Percentiles rank a stretch among this genome's conserved stretches.
phyloP scores from a whole-genome alignment of 768 basidiomycete species.

The Suillus variegatus region DNA sequence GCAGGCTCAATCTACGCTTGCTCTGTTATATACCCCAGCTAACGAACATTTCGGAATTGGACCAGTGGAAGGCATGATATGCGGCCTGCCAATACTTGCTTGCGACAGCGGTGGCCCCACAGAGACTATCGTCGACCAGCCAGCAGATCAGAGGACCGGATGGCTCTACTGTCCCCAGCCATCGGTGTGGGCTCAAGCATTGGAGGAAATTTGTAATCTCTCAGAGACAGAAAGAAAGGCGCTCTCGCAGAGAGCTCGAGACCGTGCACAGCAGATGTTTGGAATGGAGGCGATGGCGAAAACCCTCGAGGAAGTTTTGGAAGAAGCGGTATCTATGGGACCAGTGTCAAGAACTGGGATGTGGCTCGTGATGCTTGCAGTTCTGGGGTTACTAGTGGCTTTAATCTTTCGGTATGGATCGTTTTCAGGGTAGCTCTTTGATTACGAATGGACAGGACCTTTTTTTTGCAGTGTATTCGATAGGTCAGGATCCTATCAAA shows the following conservation, averaged over 20 bases:
- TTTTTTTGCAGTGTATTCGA: background rate
- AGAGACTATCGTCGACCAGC: conserved; percentile 69
- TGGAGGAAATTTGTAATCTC: conserved; percentile 60
- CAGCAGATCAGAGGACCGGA: conserved; percentile 60
- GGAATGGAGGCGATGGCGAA: conserved; percentile 75
- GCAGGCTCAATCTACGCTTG: conserved; percentile 60
- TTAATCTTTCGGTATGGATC: conserved; percentile 21
- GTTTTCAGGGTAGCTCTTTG: conserved; percentile 13
- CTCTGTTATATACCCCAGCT: conserved; percentile 87
- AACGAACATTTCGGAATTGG: conserved; percentile 99
- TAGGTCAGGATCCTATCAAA: conserved; percentile 14
- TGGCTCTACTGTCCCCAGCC: conserved; percentile 69
- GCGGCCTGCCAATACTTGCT: conserved; percentile 87
- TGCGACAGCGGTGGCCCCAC: conserved; percentile 88
- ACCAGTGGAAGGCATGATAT: conserved; percentile 93
- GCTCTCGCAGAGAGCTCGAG: conserved; percentile 56
- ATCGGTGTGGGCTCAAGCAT: conserved; percentile 67
- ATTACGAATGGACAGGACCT: background rate
- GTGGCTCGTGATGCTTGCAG: conserved; percentile 10
- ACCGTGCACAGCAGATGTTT: conserved; percentile 66
- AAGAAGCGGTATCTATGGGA: conserved; percentile 60
- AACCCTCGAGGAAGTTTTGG: conserved; percentile 55
- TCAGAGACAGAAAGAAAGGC: conserved; percentile 39
- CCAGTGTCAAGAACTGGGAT: conserved; percentile 21
- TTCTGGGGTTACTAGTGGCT: conserved; percentile 27